Percentiles rank a stretch among this genome's conserved stretches.
phyloP scores from a whole-genome alignment of 2,329 filamentous ascomycete species.

The Trichophyton schoenleinii region DNA sequence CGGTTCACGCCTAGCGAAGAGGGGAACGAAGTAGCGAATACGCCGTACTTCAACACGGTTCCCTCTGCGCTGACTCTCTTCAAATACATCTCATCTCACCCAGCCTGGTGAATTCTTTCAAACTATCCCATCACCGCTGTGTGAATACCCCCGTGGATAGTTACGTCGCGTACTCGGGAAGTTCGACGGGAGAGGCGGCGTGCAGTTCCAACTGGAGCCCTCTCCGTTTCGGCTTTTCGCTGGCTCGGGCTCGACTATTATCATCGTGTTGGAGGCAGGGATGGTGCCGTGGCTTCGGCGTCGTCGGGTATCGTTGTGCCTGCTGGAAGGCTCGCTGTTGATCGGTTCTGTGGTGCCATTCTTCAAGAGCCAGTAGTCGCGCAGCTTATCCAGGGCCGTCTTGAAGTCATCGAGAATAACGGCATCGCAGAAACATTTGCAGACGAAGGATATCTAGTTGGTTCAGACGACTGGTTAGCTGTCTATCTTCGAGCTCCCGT shows the following conservation, averaged over 20 bases:
- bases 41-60: not conserved
- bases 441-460: constrained; percentile 42
- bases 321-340: not conserved
- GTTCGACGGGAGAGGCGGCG: not conserved
- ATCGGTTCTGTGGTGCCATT: constrained; percentile 15
- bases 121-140: not conserved
- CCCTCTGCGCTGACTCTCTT: not conserved
- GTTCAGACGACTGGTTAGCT: not conserved
- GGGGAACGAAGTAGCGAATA: not conserved
- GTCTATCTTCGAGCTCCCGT: not conserved
- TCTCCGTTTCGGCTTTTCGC: not conserved
- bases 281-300: not conserved
- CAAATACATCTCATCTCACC: not conserved
- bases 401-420: constrained; percentile 59
- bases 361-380: constrained; percentile 24
- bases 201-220: not conserved
- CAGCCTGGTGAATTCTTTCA: not conserved
- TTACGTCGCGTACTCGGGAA: not conserved
- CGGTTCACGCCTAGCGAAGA: not conserved
- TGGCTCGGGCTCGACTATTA: not conserved
- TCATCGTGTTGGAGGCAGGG: not conserved
- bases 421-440: constrained; percentile 55
- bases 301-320: not conserved
- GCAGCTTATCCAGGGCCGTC: constrained; percentile 37
- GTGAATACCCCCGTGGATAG: not conserved